Conservation (phyloP, 345 rosid genomes). For the Syzygium aqueum region DNA sequence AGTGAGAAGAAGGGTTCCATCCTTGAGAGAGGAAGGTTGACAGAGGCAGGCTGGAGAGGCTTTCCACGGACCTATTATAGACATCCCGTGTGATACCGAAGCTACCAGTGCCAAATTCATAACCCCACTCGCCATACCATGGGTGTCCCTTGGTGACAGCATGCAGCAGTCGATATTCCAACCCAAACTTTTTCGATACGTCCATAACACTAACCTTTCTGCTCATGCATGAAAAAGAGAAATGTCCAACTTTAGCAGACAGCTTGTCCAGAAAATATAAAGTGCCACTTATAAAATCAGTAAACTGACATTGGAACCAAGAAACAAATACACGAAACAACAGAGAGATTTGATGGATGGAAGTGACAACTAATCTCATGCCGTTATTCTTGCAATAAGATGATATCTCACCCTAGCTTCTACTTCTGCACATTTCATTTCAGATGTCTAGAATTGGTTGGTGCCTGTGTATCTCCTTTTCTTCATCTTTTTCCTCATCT, state of each 20-base stretch:
- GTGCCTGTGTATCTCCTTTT: neutral
- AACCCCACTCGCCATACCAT: slow-evolving; percentile 78
- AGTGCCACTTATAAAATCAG: neutral
- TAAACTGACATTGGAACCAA: neutral
- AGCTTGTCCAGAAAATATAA: neutral
- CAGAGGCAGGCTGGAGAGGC: slow-evolving; percentile 33
- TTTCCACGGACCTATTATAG: slow-evolving; percentile 37
- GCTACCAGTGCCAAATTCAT: slow-evolving; percentile 63
- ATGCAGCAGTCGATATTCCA: slow-evolving; percentile 58
- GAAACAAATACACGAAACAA: neutral
- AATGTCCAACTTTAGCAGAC: neutral
- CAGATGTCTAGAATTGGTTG: neutral
- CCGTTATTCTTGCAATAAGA: neutral
- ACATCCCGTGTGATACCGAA: slow-evolving; percentile 40
- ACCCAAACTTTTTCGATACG: slow-evolving; percentile 53
- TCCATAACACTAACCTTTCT: slow-evolving; percentile 65
- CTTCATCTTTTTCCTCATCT: neutral
- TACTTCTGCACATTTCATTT: neutral
- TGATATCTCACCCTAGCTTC: neutral
- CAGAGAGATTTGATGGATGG: neutral
- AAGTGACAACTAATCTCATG: neutral
- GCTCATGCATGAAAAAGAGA: neutral
- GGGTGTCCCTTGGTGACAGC: slow-evolving; percentile 45
- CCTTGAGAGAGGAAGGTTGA: slow-evolving; percentile 26
- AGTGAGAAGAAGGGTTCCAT: slow-evolving; percentile 17